phyloP scores from a whole-genome alignment of 108 stramenopile genomes.

The Mayamaea pseudoterrestris region DNA sequence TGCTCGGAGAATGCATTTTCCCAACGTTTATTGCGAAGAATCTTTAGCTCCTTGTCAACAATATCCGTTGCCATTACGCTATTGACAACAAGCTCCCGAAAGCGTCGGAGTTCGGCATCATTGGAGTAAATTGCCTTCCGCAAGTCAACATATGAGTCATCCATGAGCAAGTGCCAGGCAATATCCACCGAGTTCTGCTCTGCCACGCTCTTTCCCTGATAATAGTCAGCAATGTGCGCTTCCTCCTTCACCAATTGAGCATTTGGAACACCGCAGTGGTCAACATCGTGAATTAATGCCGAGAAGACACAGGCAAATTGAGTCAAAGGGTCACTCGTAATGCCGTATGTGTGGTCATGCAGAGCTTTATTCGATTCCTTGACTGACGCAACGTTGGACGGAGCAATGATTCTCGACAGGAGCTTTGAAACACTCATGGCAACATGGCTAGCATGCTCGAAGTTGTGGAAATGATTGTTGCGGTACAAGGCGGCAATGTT shows the following conservation, averaged over 20 bases:
- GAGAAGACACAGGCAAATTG: conserved; percentile 29
- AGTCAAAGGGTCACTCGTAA: conserved; percentile 22
- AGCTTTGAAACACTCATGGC: conserved; percentile 2
- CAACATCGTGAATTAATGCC: conserved; percentile 3
- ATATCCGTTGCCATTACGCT: conserved; percentile 12
- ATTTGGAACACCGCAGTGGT: conserved; percentile 28
- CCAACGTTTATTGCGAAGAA: conserved; percentile 11
- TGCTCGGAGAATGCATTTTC: conserved; percentile 4
- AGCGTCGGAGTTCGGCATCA: conserved; percentile 13
- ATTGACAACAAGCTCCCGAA: conserved; percentile 27
- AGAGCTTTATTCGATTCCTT: neutral
- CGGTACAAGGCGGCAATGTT: conserved; percentile 2
- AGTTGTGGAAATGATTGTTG: conserved; percentile 9
- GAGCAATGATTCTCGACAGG: neutral
- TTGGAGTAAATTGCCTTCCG: conserved; percentile 22
- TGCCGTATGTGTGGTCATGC: conserved; percentile 11
- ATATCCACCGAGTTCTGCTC: conserved; percentile 34
- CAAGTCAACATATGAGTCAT: conserved; percentile 15
- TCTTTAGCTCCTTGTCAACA: conserved; percentile 7
- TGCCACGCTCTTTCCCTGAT: conserved; percentile 25
- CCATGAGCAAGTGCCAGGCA: conserved; percentile 20
- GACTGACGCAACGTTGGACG: neutral
- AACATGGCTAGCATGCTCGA: conserved; percentile 6
- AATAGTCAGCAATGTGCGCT: conserved; percentile 20
- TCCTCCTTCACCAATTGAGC: conserved; percentile 25